Base-by-base conservation (phyloP, 768 basidiomycete genomes). In the Rhodotorula sphaerocarpa region DNA sequence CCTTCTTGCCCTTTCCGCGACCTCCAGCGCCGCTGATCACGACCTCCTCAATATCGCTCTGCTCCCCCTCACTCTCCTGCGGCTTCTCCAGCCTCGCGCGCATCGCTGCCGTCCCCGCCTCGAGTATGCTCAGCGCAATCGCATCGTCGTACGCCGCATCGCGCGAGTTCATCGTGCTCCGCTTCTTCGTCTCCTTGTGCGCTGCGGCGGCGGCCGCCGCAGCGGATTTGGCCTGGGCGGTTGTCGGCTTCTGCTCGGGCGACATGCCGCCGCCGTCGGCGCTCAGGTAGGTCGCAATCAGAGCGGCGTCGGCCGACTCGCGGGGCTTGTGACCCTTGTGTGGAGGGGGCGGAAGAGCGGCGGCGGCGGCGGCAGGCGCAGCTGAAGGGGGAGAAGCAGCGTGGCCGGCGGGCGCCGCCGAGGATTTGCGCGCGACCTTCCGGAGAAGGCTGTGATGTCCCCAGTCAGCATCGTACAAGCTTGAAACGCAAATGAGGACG, bases 91-190 rank as follows among this genome's bases (percentile, higher is more conserved):
- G 43, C 61, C 25, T 66, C 57, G 34, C 63, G 72, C 46, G 27
- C 80, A 25, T 52, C 43, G 58, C 55, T 36, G 64, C 64, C 14
- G 54, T 60, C n/a, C 58, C 59, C 2, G 48, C 27, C 41, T 57
- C 63, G 3, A 69, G n/a, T 23, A 69, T 65, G 18, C 48, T 57
- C 45, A 66, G 41, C 50, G 75, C 74, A 48, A 78, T 76, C 43
- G 85, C 89, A 73, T 91, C 87, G 73, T 93, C 92, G 73, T 90
- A 92, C 18, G 75, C 76, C 21, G 92, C 89, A 75, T 95, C 93
- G 60, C 93, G 80, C 72, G 89, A 92, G 75, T 97, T 97, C 90
- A 99, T 93, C 54, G 95, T 99, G 71, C 89, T 90, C 63, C 95
- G 81, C 55, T 89, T 83, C 77, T 91, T 93, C 44, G 16, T 41